Evolutionary conservation across 2,329 filamentous ascomycete species (phyloP).

Genomic region (Diaporthe ampelina): DNA sequence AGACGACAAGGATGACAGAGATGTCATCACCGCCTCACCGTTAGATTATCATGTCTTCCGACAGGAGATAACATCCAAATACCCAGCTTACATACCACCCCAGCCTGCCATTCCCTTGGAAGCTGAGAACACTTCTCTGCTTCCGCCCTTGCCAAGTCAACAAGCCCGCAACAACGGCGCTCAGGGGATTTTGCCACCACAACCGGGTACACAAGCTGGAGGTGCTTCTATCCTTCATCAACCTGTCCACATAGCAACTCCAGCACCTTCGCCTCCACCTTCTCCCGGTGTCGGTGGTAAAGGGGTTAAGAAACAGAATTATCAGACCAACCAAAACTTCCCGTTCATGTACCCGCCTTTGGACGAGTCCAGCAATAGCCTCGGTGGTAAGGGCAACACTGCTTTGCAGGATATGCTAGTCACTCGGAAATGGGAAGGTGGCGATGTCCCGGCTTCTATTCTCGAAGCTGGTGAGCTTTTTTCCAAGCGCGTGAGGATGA

Average conservation of each 20-base stretch:
- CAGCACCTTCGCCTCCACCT: slow-evolving; percentile 93
- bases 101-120: slow-evolving; percentile 87
- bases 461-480: slow-evolving; percentile 95
- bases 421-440: slow-evolving; percentile 91
- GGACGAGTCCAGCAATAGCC: slow-evolving; percentile 88
- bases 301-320: slow-evolving; percentile 98
- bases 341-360: slow-evolving; percentile 97
- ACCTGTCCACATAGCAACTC: slow-evolving; percentile 98
- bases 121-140: slow-evolving; percentile 88
- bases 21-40: slow-evolving; percentile 91
- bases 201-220: slow-evolving; percentile 66
- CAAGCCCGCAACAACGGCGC: slow-evolving; percentile 71
- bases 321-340: slow-evolving; percentile 99
- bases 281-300: slow-evolving; percentile 91
- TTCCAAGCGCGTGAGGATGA: slow-evolving; percentile 90
- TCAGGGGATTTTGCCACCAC: slow-evolving; percentile 72
- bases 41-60: slow-evolving; percentile 97
- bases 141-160: slow-evolving; percentile 87
- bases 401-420: slow-evolving; percentile 85
- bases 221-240: slow-evolving; percentile 91
- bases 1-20: slow-evolving; percentile 73
- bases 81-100: slow-evolving; percentile 94
- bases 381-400: slow-evolving; percentile 89
- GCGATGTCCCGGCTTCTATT: slow-evolving; percentile 93
- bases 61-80: slow-evolving; percentile 97